Evolutionary conservation across 2,329 filamentous ascomycete species (phyloP).

Genomic region (Hypoxylon sp.): DNA sequence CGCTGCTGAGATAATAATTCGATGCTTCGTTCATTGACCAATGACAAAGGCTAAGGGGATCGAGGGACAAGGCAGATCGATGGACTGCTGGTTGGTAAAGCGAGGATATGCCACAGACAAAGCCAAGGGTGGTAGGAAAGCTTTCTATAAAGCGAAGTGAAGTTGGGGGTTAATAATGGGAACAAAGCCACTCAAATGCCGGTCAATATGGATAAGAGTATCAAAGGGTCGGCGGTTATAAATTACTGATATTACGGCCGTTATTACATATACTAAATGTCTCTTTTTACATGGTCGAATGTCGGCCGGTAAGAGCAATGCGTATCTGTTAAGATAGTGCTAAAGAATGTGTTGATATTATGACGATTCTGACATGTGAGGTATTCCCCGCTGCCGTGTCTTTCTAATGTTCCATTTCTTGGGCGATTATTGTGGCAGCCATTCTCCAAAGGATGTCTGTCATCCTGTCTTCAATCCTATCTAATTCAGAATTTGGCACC

Average conservation of each 20-base stretch:
- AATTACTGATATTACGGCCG: not conserved
- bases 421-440: no score
- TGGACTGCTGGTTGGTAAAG: conserved; percentile 22
- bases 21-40: conserved; percentile 22
- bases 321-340: no score
- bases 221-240: not conserved
- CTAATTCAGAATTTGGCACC: no score
- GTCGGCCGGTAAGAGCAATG: no score
- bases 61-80: conserved; percentile 19
- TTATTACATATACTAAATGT: no score
- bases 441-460: no score
- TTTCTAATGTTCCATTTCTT: no score
- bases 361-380: no score
- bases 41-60: conserved; percentile 28
- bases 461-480: no score
- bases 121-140: conserved; percentile 18
- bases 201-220: not conserved
- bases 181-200: conserved; percentile 27
- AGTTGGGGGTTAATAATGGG: conserved; percentile 20
- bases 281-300: no score
- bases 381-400: no score
- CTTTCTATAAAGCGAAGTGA: not conserved
- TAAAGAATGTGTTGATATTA: no score
- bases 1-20: conserved; percentile 5
- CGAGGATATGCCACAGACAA: conserved; percentile 25